Conservation (phyloP, 1,284 basidiomycete species). For the Pseudozyma hubeiensis region DNA sequence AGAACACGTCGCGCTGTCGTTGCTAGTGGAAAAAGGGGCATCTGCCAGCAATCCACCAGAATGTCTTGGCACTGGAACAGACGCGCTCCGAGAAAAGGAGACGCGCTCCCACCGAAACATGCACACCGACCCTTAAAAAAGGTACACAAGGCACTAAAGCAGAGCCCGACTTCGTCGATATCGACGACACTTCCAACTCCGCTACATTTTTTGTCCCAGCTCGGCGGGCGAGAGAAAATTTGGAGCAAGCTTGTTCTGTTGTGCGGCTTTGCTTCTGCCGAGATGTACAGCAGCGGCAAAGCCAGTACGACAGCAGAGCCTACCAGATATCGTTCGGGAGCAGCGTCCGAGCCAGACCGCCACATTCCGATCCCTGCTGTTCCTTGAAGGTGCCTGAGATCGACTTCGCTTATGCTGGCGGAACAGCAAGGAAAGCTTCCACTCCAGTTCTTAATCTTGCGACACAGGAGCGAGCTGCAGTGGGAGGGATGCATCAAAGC, state of each 20-base stretch:
- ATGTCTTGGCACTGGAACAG: neutral
- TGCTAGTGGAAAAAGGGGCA: no score
- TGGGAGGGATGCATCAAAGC: no score
- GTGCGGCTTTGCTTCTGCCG: no score
- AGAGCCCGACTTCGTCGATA: neutral
- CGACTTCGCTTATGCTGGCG: neutral
- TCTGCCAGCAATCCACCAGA: neutral
- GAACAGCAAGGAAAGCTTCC: no score
- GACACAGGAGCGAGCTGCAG: neutral
- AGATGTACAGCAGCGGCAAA: no score
- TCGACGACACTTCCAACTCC: neutral
- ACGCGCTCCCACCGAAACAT: neutral
- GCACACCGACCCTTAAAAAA: neutral
- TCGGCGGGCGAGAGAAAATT: neutral
- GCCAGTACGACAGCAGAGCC: neutral
- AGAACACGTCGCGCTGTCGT: no score
- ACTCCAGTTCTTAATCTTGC: neutral
- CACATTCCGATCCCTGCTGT: conserved; percentile 3
- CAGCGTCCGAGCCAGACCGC: neutral
- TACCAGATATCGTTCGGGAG: neutral
- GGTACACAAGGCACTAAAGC: neutral
- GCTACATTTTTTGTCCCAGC: neutral
- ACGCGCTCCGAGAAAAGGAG: neutral
- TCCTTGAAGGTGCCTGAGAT: neutral
- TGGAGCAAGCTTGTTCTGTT: no score